A percentile compares a stretch with the other conserved stretches of the same genome.
These are phyloP conservation scores for Aureobasidium uvarum DNA, from an alignment of 2,329 filamentous ascomycete genomes.

Conservation along the genomic window DNA sequence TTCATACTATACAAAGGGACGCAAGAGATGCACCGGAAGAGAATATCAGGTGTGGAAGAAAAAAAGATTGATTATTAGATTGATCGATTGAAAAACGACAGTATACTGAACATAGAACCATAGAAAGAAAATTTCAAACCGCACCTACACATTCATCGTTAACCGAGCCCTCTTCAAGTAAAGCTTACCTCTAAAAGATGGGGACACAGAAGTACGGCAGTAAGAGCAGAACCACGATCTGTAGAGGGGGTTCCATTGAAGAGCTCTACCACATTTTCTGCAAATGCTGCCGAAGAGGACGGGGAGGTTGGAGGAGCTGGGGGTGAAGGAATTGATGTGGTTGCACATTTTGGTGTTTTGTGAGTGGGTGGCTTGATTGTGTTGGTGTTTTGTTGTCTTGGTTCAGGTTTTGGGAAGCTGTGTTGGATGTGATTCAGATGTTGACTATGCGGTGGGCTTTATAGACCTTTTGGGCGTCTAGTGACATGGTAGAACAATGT, in stretches of 20 bases:
- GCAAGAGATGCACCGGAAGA: background rate
- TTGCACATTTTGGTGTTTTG: slow-evolving; percentile 7
- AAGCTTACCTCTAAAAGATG: background rate
- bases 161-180: background rate
- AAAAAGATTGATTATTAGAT: background rate
- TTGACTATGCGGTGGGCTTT: background rate
- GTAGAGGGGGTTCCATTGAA: background rate
- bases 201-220: background rate
- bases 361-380: background rate
- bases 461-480: background rate
- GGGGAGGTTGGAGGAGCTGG: background rate
- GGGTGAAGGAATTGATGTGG: background rate
- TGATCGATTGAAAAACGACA: background rate
- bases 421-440: background rate
- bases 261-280: background rate
- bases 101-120: background rate
- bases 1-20: background rate
- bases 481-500: background rate
- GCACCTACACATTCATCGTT: background rate
- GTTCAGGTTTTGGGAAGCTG: background rate
- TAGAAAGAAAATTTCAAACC: background rate
- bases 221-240: background rate
- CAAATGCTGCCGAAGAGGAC: background rate
- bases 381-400: background rate
- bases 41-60: no score